These are phyloP conservation scores for Tetratostichococcus sp. DNA, from an alignment of 139 green algal genomes.

Conservation along the genomic window DNA sequence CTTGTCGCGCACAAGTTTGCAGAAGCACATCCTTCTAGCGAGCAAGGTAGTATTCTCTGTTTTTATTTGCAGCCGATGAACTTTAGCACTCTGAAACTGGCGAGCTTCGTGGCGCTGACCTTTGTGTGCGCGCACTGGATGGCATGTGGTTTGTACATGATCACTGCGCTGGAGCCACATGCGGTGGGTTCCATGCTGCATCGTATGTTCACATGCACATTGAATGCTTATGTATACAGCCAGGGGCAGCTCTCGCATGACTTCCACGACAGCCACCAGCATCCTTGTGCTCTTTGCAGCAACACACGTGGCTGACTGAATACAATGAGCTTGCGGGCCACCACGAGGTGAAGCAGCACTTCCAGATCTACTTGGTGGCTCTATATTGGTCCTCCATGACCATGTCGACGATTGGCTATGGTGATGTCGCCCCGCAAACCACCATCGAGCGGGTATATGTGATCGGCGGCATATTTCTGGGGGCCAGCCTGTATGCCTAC, in stretches of 20 bases:
- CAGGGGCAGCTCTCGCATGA: too few species aligned
- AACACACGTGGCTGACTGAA: constrained; percentile 24
- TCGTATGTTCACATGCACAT: too few species aligned
- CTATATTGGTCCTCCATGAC: constrained; percentile 71
- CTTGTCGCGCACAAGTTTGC: too few species aligned
- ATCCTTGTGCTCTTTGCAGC: neutral
- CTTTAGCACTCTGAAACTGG: constrained; percentile 12
- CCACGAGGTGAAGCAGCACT: constrained; percentile 7
- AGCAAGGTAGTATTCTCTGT: too few species aligned
- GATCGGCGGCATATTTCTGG: constrained; percentile 13
- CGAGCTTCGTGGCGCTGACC: constrained; percentile 17
- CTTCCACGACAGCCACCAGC: too few species aligned
- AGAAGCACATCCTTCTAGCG: too few species aligned
- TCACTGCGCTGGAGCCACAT: constrained; percentile 1
- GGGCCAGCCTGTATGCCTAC: constrained; percentile 14
- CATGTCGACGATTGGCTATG: constrained; percentile 75
- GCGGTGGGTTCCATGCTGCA: neutral
- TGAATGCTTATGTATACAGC: neutral
- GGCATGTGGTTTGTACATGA: constrained; percentile 29
- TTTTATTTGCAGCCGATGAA: constrained; percentile 1
- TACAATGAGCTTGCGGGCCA: constrained; percentile 28
- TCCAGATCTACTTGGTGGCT: constrained; percentile 46
- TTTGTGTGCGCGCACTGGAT: constrained; percentile 35
- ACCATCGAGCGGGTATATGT: constrained; percentile 43
- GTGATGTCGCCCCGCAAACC: constrained; percentile 56